These are phyloP conservation scores for Nigrospora osmanthi DNA, from an alignment of 2,329 filamentous ascomycete genomes.

Conservation along the genomic window DNA sequence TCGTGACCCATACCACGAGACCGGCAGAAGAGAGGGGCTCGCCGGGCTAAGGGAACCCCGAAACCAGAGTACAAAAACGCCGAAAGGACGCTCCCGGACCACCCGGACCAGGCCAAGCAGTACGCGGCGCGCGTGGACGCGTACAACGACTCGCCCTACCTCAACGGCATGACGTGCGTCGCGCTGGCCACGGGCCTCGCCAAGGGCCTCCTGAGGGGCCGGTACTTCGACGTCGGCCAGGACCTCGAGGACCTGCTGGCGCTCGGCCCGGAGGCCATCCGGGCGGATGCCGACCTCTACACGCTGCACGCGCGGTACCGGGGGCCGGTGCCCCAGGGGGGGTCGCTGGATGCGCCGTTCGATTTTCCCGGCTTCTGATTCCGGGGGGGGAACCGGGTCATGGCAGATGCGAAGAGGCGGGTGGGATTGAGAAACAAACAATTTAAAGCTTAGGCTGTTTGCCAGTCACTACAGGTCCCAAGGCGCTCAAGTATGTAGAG, in stretches of 20 bases:
- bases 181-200: slow-evolving; percentile 19
- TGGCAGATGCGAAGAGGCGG: too few species aligned
- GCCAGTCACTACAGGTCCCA: too few species aligned
- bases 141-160: slow-evolving; percentile 22
- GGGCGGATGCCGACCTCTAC: slow-evolving; percentile 13
- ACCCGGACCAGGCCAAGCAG: slow-evolving; percentile 8
- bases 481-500: too few species aligned
- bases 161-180: slow-evolving; percentile 23
- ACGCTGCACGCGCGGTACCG: slow-evolving; percentile 16
- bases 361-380: slow-evolving; percentile 9
- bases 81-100: slow-evolving; percentile 8
- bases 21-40: neutral
- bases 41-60: neutral
- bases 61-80: slow-evolving; percentile 10
- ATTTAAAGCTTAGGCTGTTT: too few species aligned
- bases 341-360: slow-evolving; percentile 1
- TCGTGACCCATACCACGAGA: neutral
- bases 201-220: slow-evolving; percentile 15
- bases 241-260: slow-evolving; percentile 19
- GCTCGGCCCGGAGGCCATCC: slow-evolving; percentile 10
- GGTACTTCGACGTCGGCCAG: slow-evolving; percentile 20
- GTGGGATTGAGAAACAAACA: too few species aligned
- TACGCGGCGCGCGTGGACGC: slow-evolving; percentile 13
- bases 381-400: too few species aligned
- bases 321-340: slow-evolving; percentile 8